These are phyloP conservation scores for Phallus indusiatus DNA, from an alignment of 768 basidiomycete species.

Conservation along the genomic window DNA sequence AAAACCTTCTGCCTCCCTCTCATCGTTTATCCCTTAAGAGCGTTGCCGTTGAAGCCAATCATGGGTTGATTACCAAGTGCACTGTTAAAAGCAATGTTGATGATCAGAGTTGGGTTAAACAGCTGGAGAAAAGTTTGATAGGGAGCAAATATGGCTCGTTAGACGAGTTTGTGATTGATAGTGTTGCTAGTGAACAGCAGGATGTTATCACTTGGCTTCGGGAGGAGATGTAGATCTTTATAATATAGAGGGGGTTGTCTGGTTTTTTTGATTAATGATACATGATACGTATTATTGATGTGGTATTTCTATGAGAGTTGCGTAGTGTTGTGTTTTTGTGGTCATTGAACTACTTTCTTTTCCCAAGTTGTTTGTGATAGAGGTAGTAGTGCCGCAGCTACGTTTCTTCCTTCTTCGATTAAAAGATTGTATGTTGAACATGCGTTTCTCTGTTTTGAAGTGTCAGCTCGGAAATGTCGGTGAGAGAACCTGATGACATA, in stretches of 20 bases:
- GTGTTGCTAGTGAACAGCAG: not conserved
- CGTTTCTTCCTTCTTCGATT: slow-evolving; percentile 85
- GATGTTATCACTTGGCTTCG: slow-evolving; percentile 26
- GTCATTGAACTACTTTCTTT: not conserved
- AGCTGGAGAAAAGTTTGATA: slow-evolving; percentile 20
- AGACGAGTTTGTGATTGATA: slow-evolving; percentile 16
- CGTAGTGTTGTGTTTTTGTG: no score
- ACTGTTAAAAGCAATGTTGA: slow-evolving; percentile 19
- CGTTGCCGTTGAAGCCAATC: slow-evolving; percentile 48
- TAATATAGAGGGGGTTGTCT: no score
- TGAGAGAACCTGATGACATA: slow-evolving; percentile 24
- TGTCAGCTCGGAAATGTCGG: not conserved
- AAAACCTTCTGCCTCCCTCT: not conserved
- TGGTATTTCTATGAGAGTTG: no score
- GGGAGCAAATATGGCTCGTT: slow-evolving; percentile 33
- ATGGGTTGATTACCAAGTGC: slow-evolving; percentile 53
- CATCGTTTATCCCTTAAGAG: slow-evolving; percentile 25
- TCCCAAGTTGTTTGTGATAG: slow-evolving; percentile 45
- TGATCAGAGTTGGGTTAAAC: slow-evolving; percentile 18
- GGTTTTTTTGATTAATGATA: not conserved
- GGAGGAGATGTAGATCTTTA: slow-evolving; percentile 19
- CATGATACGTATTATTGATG: no score
- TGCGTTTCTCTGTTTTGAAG: slow-evolving; percentile 61
- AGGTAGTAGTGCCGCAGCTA: slow-evolving; percentile 86
- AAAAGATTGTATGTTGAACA: slow-evolving; percentile 94